Conservation (phyloP, 2,329 filamentous ascomycete genomes). For the Plectosphaerella plurivora region DNA sequence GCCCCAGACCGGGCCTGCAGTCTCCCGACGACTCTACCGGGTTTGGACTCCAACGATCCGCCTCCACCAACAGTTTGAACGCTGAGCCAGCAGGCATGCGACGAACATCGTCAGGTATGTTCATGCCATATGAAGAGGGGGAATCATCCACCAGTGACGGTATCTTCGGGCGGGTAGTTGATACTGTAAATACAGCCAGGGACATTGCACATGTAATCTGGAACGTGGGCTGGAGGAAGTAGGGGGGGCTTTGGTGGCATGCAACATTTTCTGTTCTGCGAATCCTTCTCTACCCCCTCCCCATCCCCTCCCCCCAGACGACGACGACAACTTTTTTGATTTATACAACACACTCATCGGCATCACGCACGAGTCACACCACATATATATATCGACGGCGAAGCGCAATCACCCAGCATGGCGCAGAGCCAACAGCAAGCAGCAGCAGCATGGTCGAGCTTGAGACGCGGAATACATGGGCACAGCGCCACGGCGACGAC, state of each 20-base stretch:
- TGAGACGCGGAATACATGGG: too few relatives aligned
- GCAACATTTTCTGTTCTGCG: background rate
- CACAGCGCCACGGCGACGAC: too few relatives aligned
- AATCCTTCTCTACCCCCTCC: background rate
- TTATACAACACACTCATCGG: background rate
- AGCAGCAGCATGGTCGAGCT: too few relatives aligned
- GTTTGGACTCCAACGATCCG: conserved; percentile 37
- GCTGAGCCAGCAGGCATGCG: conserved; percentile 60
- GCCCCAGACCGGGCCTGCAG: conserved; percentile 14
- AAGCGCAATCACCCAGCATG: too few relatives aligned
- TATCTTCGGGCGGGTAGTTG: conserved; percentile 73
- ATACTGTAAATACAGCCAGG: conserved; percentile 71
- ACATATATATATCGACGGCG: too few relatives aligned
- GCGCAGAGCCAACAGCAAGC: too few relatives aligned
- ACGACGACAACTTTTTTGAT: background rate
- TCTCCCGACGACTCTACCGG: conserved; percentile 12
- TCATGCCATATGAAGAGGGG: conserved; percentile 80
- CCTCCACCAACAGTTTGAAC: conserved; percentile 44
- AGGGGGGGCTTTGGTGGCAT: conserved; percentile 12
- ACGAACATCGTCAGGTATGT: conserved; percentile 81
- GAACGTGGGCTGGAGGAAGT: conserved; percentile 65
- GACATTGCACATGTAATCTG: conserved; percentile 69
- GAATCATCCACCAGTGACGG: conserved; percentile 58
- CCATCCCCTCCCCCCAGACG: background rate
- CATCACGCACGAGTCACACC: too few relatives aligned